Base-by-base conservation (phyloP, 768 basidiomycete genomes). In the Cystofilobasidium macerans region DNA sequence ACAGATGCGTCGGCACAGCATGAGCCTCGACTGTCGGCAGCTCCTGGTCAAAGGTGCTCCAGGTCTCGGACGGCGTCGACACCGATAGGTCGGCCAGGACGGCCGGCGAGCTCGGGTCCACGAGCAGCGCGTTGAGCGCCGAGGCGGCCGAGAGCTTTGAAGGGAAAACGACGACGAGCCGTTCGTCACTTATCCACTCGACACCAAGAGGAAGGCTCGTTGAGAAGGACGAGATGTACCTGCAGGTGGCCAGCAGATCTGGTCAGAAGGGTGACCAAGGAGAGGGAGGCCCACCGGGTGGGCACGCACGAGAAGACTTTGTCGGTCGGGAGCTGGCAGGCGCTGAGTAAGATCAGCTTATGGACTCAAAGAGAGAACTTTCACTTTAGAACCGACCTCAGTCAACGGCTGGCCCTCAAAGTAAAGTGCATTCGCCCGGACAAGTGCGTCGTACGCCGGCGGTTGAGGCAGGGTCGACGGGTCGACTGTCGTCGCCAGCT, bases 281-380 rank as follows among this genome's bases (percentile, higher is more conserved):
- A 57, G 48, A 16, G 48, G 57, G 2, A 66, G 48, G 24, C 59
- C 36, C 30, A 54, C 28, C 8, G 59, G 59, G 24, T 36, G 24
- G 32, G 59, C n/a, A 11, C 20, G 38, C 40, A 66, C 35, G 65
- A 61, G 59, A 66, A 66, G 48, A 66, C 48, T 43, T 62, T 33
- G n/a, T 48, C 61, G 43, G 61, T 58, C 6, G 57, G 57, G 40
- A 58, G 47, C 43, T 42, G 58, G 5, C 6, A 20, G n/a, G 13
- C 9, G 45, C 7, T 1, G 5, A 59, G 18, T 38, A 8, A 38
- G 57, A 7, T 38, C 22, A 38, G 35, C 16, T 6, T n/a, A n/a
- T n/a, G n/a, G n/a, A n/a, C n/a, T n/a, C n/a, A n/a, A n/a, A n/a
- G n/a, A n/a, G n/a, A n/a, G n/a, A n/a, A n/a, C n/a, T n/a, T n/a